Conservation (phyloP, 345 rosid species). For the Aegle marmelos region DNA sequence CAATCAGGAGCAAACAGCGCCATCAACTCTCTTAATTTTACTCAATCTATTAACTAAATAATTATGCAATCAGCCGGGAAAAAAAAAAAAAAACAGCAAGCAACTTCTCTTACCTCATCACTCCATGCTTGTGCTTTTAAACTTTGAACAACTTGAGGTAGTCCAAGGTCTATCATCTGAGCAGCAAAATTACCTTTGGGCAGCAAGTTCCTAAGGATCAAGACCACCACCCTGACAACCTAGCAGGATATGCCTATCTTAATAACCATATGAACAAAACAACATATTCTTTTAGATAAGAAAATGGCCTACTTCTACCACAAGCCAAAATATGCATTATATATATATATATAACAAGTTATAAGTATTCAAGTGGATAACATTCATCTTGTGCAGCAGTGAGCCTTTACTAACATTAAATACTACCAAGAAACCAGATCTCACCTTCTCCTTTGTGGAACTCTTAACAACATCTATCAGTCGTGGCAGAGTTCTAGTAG, state of each 20-base stretch:
- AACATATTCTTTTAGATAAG: background rate
- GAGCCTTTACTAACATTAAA: background rate
- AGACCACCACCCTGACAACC: conserved; percentile 92
- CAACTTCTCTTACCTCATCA: conserved; percentile 70
- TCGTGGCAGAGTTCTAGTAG: conserved; percentile 76
- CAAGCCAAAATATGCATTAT: background rate
- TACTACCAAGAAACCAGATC: conserved; percentile 11
- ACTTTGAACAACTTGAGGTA: conserved; percentile 85
- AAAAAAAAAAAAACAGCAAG: background rate
- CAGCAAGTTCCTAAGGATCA: conserved; percentile 81
- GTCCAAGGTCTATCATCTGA: conserved; percentile 94
- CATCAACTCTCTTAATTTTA: background rate
- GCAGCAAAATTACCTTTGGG: conserved; percentile 86
- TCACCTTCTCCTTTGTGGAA: conserved; percentile 94
- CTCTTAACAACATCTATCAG: conserved; percentile 79
- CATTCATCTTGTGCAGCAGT: background rate
- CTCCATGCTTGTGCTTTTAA: conserved; percentile 96
- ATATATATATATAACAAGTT: background rate
- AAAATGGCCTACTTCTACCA: background rate
- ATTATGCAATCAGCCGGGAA: background rate
- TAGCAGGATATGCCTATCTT: conserved; percentile 28
- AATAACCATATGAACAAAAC: conserved; percentile 18
- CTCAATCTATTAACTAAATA: background rate
- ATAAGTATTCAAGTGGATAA: conserved; percentile 10
- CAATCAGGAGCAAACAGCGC: background rate